Evolutionary conservation across 352 stramenopile species (phyloP).

Genomic region (Achlya hypogyna): DNA sequence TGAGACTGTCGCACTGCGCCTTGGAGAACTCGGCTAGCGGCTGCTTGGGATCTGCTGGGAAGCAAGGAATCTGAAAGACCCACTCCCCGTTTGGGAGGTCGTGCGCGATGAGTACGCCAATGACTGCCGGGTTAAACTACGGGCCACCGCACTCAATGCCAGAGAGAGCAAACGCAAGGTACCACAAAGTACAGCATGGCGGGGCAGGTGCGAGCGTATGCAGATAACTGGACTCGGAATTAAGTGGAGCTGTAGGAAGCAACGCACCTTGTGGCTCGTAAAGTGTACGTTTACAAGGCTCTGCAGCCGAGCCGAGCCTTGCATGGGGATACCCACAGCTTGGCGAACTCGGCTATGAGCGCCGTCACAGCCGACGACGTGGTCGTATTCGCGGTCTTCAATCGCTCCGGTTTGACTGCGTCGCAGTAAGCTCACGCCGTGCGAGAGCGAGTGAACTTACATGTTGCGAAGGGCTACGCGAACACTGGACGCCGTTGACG

Average conservation of each 20-base stretch:
- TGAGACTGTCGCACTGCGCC: not conserved
- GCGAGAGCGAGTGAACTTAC: slow-evolving; percentile 36
- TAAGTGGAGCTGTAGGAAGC: slow-evolving; percentile 16
- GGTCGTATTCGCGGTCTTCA: slow-evolving; percentile 51
- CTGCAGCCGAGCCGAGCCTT: slow-evolving; percentile 73
- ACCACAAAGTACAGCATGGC: slow-evolving; percentile 94
- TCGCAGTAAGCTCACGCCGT: slow-evolving; percentile 26
- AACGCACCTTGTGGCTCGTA: slow-evolving; percentile 48
- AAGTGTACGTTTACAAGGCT: slow-evolving; percentile 94
- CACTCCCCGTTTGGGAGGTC: slow-evolving; percentile 82
- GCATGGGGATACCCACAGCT: slow-evolving; percentile 58
- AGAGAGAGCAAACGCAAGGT: slow-evolving; percentile 14
- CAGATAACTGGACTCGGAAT: slow-evolving; percentile 28
- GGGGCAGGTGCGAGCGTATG: slow-evolving; percentile 44
- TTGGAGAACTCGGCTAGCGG: slow-evolving; percentile 3
- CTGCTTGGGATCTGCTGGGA: slow-evolving; percentile 55
- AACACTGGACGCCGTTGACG: slow-evolving; percentile 21
- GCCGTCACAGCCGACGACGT: slow-evolving; percentile 87
- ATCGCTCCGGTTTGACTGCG: slow-evolving; percentile 32
- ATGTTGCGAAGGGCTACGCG: slow-evolving; percentile 35
- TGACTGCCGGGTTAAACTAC: slow-evolving; percentile 74
- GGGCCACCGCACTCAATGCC: not conserved
- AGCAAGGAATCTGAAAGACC: slow-evolving; percentile 90
- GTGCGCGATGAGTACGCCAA: slow-evolving; percentile 90
- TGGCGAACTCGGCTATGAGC: slow-evolving; percentile 77